These are phyloP conservation scores for Arctostaphylos glauca DNA, from an alignment of 148 eudicot species.

Conservation along the genomic window DNA sequence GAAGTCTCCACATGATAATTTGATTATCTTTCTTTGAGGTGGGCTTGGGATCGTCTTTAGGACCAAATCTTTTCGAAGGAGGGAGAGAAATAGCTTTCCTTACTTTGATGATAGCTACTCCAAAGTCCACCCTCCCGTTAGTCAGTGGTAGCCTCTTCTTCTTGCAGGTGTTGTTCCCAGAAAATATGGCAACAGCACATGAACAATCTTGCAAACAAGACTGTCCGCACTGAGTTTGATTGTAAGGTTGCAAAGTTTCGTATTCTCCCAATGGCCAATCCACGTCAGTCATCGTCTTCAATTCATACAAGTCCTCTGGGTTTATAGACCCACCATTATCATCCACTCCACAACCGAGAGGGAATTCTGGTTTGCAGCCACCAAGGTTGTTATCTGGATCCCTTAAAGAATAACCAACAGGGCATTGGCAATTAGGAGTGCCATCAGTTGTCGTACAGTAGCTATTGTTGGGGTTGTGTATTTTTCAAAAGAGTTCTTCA, in stretches of 20 bases:
- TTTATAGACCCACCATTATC: background rate
- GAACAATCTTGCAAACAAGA: too few species aligned
- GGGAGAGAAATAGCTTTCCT: background rate
- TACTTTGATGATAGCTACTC: background rate
- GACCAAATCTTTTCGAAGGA: background rate
- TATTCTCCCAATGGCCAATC: conserved; percentile 1
- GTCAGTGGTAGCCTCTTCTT: conserved; percentile 10
- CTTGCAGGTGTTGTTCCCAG: background rate
- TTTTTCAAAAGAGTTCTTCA: too few species aligned
- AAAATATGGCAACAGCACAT: background rate
- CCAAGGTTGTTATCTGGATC: background rate
- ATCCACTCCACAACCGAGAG: background rate
- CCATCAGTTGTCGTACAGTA: background rate
- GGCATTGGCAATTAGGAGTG: background rate
- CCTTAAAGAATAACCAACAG: background rate
- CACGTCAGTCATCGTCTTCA: background rate
- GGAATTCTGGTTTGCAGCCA: background rate
- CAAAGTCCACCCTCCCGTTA: background rate
- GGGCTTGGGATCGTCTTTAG: background rate
- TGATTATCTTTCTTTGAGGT: background rate
- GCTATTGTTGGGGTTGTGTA: too few species aligned
- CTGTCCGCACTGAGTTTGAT: too few species aligned
- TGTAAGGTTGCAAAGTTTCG: background rate
- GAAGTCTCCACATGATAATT: background rate
- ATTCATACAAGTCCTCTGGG: background rate